Evolutionary conservation across 352 stramenopile species (phyloP), one percentile per base, ranked within the genome.

Genomic region (Globisporangium nunn): DNA sequence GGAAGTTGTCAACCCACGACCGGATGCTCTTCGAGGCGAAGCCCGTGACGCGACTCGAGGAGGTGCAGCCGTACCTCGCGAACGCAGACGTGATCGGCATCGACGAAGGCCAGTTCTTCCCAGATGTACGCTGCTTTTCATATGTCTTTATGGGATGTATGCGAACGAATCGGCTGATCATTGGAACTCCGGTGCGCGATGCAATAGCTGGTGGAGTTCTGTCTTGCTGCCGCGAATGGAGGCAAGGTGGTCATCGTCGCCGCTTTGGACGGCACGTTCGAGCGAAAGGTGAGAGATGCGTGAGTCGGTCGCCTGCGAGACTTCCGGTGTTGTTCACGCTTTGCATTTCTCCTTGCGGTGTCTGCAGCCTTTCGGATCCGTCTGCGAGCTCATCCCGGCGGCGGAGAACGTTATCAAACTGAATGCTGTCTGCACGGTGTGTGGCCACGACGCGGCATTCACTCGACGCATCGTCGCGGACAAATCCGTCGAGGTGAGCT

Each of bases 101-200:
- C 52, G 85, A 94, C 52, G 85, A 94, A 64, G 85, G 81, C 52
- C 85, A 94, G 65, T 94, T 94, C 66, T 93, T 91, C 63, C 72
- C 78, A 4, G 85, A 94, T 33, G 78, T 89, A 70, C 49, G 72
- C 45, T 11, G 14, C 31, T 54, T 11, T 0, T 2, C 7, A 15
- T 35, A 8, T 35, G 7, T 30, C 2, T 41, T 43, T 3, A 15
- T 10, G 3, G 17, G 6, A 12, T 6, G 37, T 2, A 14, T 12
- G 37, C 2, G 37, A 14, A 43, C 35, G 35, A 10, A 40, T 6
- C 2, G 8, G 37, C 37, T 43, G 37, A 43, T 12, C 17, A 12
- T 12, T 43, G 10, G 37, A 2, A 12, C 11, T 15, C 8, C 23
- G 1, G 3, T 43, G 37, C 29, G 15, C 64, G 28, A 14, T 7